Conservation (phyloP, 2,329 filamentous ascomycete species). For the Penicillium sp. region DNA sequence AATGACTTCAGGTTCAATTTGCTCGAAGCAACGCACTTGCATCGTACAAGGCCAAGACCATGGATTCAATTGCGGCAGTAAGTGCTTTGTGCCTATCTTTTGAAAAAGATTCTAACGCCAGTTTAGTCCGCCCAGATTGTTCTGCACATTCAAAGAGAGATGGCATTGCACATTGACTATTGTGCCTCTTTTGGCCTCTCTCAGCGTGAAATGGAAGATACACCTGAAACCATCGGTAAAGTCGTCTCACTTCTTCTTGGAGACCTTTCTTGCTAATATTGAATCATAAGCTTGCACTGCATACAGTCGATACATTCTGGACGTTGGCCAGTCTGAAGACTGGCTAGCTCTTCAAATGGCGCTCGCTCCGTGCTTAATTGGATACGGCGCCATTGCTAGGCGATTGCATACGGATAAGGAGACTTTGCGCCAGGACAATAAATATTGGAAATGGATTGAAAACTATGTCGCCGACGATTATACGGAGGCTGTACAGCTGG, state of each 20-base stretch:
- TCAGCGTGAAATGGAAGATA: conserved; percentile 68
- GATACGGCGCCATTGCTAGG: conserved; percentile 78
- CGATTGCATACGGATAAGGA: conserved; percentile 65
- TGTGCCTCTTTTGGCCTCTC: conserved; percentile 80
- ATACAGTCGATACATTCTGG: conserved; percentile 83
- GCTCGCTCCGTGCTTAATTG: conserved; percentile 84
- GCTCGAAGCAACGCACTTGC: conserved; percentile 82
- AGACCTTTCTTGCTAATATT: not conserved
- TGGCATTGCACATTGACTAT: conserved; percentile 77
- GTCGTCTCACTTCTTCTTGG: not conserved
- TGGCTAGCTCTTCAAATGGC: conserved; percentile 85
- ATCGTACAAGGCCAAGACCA: conserved; percentile 77
- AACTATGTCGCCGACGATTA: conserved; percentile 87
- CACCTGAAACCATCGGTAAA: conserved; percentile 73
- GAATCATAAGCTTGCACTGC: conserved; percentile 66
- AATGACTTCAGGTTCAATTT: conserved; percentile 70
- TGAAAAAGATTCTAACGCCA: not conserved
- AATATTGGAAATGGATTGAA: conserved; percentile 88
- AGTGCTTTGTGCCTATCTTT: conserved; percentile 24
- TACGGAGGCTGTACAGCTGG: conserved; percentile 67
- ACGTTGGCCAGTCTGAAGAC: conserved; percentile 84
- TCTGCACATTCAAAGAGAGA: conserved; percentile 75
- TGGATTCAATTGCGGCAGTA: conserved; percentile 72
- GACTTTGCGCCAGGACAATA: conserved; percentile 66
- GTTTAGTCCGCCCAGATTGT: conserved; percentile 68